Evolutionary conservation across 306 rosid genomes (phyloP).

Genomic region (Inga leiocalycina): DNA sequence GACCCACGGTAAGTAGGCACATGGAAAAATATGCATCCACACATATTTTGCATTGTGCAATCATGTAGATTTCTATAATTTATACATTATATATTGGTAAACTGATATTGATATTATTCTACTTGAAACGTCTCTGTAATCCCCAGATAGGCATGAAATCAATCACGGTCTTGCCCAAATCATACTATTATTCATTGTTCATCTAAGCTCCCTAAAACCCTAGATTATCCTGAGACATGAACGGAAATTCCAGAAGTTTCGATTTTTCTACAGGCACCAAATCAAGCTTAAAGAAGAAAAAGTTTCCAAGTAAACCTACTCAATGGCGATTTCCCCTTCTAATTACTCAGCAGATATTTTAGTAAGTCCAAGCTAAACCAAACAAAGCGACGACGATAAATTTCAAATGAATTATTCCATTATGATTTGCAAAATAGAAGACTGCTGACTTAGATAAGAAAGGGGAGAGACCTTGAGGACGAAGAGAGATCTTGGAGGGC

Average conservation of each 20-base stretch:
- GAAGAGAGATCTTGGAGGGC: constrained; percentile 84
- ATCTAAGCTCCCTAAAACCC: neutral
- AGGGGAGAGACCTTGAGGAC: constrained; percentile 51
- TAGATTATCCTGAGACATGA: neutral
- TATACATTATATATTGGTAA: neutral
- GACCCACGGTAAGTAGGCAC: neutral
- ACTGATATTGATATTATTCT: neutral
- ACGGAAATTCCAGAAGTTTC: neutral
- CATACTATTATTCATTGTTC: neutral
- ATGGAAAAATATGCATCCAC: neutral
- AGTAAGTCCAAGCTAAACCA: neutral
- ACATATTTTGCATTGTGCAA: neutral
- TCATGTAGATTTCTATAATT: neutral
- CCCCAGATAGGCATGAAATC: no score
- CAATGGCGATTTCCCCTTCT: neutral
- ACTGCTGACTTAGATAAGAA: neutral
- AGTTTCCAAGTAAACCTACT: neutral
- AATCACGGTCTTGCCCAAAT: neutral
- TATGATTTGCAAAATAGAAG: neutral
- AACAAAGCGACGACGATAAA: neutral
- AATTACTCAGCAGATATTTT: neutral
- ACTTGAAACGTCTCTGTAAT: neutral
- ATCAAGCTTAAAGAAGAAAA: neutral
- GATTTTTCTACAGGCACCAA: neutral
- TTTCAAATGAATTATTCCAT: neutral